Conservation (phyloP, 352 stramenopile genomes). For the Pilasporangium apinafurcum region DNA sequence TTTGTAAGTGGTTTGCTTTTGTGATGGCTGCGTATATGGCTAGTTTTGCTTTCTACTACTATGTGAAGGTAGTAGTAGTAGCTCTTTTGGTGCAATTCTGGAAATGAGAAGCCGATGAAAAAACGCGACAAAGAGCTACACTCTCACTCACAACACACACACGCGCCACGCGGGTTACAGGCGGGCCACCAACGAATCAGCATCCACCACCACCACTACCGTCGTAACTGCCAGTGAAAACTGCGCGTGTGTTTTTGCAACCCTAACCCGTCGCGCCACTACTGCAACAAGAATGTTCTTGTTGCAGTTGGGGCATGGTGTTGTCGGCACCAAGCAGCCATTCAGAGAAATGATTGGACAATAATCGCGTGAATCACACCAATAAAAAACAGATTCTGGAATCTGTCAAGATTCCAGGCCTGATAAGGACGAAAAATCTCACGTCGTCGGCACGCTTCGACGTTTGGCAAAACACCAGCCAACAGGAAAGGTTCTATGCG, state of each 20-base stretch:
- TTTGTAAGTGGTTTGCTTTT: slow-evolving; percentile 8
- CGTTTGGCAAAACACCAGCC: not conserved
- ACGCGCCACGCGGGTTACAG: not conserved
- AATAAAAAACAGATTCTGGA: not conserved
- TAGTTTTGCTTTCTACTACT: slow-evolving; percentile 1
- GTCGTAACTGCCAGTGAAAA: too few relatives aligned
- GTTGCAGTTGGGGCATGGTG: not conserved
- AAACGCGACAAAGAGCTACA: too few relatives aligned
- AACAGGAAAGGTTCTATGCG: not conserved
- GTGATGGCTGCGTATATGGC: too few relatives aligned
- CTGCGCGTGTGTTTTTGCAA: not conserved
- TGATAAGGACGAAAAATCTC: not conserved
- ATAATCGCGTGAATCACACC: not conserved
- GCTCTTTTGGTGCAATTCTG: slow-evolving; percentile 10
- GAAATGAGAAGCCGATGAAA: slow-evolving; percentile 24
- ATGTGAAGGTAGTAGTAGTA: not conserved
- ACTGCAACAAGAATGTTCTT: slow-evolving; percentile 22
- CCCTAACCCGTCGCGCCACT: not conserved
- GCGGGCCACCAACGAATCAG: slow-evolving; percentile 1
- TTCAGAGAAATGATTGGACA: slow-evolving; percentile 1
- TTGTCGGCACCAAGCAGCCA: slow-evolving; percentile 1
- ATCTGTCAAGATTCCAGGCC: slow-evolving; percentile 2
- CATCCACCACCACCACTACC: too few relatives aligned
- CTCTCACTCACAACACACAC: not conserved
- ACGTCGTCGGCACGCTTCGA: not conserved